phyloP scores from a whole-genome alignment of 139 green algal genomes.

The Coelastrella sp. region DNA sequence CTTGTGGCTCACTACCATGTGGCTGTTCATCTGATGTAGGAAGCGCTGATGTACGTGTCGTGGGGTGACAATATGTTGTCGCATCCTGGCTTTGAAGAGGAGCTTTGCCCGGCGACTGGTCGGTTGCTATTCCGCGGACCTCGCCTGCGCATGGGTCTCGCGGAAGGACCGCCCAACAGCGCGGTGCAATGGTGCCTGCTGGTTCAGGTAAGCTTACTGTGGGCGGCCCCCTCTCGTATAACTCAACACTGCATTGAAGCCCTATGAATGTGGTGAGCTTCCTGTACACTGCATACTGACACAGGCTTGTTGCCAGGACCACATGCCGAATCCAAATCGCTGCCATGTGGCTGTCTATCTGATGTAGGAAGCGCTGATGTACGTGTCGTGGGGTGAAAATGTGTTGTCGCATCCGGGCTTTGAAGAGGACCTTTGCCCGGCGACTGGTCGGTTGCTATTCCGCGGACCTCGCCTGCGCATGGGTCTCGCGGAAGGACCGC shows the following conservation, averaged over 20 bases:
- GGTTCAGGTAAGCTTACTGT: slow-evolving; percentile 49
- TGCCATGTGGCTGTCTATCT: too few relatives aligned
- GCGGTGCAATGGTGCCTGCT: slow-evolving; percentile 62
- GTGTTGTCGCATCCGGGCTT: slow-evolving; percentile 8
- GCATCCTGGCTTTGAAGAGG: not conserved
- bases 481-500: slow-evolving; percentile 59
- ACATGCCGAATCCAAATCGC: too few relatives aligned
- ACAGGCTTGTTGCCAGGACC: too few relatives aligned
- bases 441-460: slow-evolving; percentile 44
- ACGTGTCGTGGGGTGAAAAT: slow-evolving; percentile 11
- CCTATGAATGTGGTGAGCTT: not conserved
- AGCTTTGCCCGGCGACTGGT: not conserved
- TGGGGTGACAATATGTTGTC: not conserved
- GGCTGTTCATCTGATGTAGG: not conserved
- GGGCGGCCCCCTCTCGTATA: not conserved
- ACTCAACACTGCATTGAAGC: not conserved
- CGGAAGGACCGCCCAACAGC: slow-evolving; percentile 53
- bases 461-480: slow-evolving; percentile 61
- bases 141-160: slow-evolving; percentile 63
- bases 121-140: slow-evolving; percentile 56
- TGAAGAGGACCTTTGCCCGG: not conserved
- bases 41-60: slow-evolving; percentile 33
- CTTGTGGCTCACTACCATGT: too few relatives aligned
- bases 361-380: slow-evolving; percentile 27
- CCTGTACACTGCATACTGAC: too few relatives aligned